These are phyloP conservation scores for Alternaria sp. DNA, from an alignment of 2,329 filamentous ascomycete species.

Conservation along the genomic window DNA sequence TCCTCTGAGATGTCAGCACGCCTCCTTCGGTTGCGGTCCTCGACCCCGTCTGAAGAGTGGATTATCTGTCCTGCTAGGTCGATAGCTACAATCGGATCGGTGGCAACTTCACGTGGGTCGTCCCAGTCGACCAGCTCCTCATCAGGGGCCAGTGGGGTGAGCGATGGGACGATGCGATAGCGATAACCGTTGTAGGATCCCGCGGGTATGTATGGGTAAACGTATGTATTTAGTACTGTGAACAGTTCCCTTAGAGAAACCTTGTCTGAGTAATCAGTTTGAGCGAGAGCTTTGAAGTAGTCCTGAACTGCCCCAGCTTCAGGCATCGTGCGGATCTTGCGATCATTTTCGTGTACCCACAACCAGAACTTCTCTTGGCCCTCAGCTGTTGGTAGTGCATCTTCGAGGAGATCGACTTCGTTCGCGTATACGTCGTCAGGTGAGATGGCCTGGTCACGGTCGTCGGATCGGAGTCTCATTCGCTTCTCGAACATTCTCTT, in stretches of 20 bases:
- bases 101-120: background rate
- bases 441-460: background rate
- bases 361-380: background rate
- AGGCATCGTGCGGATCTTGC: background rate
- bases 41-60: rapidly evolving
- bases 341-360: background rate
- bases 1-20: background rate
- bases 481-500: background rate
- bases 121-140: background rate
- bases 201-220: background rate
- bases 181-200: background rate
- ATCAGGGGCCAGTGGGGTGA: background rate
- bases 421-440: background rate
- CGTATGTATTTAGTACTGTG: background rate
- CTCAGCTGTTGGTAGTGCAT: background rate
- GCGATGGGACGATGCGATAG: background rate
- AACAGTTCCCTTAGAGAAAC: background rate
- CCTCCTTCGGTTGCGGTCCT: background rate
- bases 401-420: background rate
- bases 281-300: background rate
- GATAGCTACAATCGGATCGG: background rate
- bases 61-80: background rate
- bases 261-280: background rate
- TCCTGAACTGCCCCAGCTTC: background rate
- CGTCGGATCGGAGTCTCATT: background rate